Evolutionary conservation across 208 protist genomes (phyloP).

Genomic region (Wallacemonas rigidus): DNA sequence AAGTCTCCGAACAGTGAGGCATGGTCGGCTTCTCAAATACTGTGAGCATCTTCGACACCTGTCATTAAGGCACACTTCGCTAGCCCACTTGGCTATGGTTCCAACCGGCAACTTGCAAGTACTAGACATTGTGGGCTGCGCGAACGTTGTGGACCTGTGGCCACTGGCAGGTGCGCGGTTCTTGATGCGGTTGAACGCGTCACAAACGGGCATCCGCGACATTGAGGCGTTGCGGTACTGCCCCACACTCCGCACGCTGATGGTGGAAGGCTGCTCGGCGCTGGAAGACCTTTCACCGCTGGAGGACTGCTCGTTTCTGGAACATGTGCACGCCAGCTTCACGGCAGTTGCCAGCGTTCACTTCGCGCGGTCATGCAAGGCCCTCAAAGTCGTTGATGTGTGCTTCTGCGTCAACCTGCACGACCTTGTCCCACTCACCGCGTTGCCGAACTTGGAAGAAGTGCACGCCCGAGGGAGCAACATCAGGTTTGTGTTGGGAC

Average conservation of each 20-base stretch:
- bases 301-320: background rate
- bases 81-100: background rate
- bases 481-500: background rate
- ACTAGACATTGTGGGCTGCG: background rate
- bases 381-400: background rate
- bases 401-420: background rate
- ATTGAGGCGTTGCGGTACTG: background rate
- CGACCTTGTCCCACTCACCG: background rate
- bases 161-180: background rate
- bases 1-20: background rate
- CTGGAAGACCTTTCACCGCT: background rate
- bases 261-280: background rate
- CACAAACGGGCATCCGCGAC: background rate
- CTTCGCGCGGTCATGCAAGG: background rate
- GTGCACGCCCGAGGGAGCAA: background rate
- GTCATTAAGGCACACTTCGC: background rate
- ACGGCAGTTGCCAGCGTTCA: background rate
- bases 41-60: slow-evolving; percentile 21
- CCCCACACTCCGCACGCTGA: background rate
- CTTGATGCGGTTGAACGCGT: background rate
- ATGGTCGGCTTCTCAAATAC: background rate
- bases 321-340: background rate
- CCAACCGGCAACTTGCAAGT: background rate
- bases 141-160: background rate
- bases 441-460: background rate